Evolutionary conservation across 108 stramenopile genomes (phyloP).

Genomic region (Skeletonema marinoi): DNA sequence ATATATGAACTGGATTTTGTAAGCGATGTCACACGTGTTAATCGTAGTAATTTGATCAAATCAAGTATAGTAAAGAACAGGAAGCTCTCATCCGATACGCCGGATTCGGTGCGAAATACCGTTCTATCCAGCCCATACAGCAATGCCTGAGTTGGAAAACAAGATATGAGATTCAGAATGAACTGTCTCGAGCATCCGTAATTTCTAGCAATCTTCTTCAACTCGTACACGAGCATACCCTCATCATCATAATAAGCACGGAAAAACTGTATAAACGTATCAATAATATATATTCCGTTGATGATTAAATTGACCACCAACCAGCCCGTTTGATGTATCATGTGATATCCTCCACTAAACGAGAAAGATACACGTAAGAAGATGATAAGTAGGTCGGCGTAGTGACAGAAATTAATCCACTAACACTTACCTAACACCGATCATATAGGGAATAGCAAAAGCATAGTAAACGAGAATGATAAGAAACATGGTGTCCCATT

Average conservation of each 20-base stretch:
- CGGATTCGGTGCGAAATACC: not conserved
- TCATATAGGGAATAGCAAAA: not conserved
- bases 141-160: not conserved
- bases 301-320: constrained; percentile 23
- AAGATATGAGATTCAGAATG: constrained; percentile 7
- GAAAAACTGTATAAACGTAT: constrained; percentile 33
- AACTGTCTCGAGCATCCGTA: constrained; percentile 8
- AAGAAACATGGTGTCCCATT: not conserved
- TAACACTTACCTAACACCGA: not conserved
- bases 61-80: not conserved
- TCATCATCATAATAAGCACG: constrained; percentile 16
- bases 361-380: not conserved
- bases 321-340: constrained; percentile 5
- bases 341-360: constrained; percentile 20
- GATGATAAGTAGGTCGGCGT: no score
- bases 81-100: not conserved
- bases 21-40: not conserved
- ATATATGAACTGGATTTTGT: not conserved
- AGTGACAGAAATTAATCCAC: no score
- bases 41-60: not conserved
- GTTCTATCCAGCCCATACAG: not conserved
- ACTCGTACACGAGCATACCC: constrained; percentile 17
- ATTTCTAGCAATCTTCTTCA: constrained; percentile 6
- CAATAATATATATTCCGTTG: constrained; percentile 28
- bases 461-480: not conserved